Evolutionary conservation across 2,329 filamentous ascomycete genomes (phyloP), one percentile per base, ranked within the genome.

Genomic region (Mycosphaerella arachidis): DNA sequence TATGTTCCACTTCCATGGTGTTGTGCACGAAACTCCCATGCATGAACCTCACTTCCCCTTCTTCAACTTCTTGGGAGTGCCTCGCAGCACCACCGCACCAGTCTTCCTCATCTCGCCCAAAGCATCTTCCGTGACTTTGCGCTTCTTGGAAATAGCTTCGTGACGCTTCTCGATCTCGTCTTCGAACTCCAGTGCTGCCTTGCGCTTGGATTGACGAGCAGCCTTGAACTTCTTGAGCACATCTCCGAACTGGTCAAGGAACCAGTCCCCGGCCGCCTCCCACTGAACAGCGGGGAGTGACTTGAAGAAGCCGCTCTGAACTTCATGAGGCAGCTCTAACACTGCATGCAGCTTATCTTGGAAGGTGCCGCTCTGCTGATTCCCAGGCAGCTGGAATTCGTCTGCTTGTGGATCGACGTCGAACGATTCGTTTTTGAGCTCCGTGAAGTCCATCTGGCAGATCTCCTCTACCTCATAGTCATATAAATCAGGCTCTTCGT

Each of bases 201-300:
- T 78, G 24, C 85, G 78, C 68, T 84, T 82, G 45, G 80, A 77
- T 61, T 79, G 77, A 45, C 85, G 77, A 30, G 80, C 76, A 1
- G 78, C 73, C 66, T 79, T 84, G 66, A 84, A 79, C 52, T 79
- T 78, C 18, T 73, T 71, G 40, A 86, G 70, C 45, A 85, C 73
- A 4, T 76, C 72, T 52, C 75, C 75, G 66, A 87, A 86, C 53
- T 78, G 77, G 1, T 81, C 79, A 1, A 86, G 75, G 50, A 87
- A 80, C 78, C 84, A 83, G 59, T 85, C 82, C 2, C 85, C 85
- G 24, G 83, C 82, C 50, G 84, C 79, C 71, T 87, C 85, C 82
- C 85, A 86, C 62, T 86, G 78, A 3, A 76, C 71, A 16, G 85
- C 77, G 0, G 75, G 72, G 45, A 87, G 74, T 9, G 76, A 78